Base-by-base conservation (phyloP, 2,329 filamentous ascomycete genomes). In the Blumeriella jaapii region DNA sequence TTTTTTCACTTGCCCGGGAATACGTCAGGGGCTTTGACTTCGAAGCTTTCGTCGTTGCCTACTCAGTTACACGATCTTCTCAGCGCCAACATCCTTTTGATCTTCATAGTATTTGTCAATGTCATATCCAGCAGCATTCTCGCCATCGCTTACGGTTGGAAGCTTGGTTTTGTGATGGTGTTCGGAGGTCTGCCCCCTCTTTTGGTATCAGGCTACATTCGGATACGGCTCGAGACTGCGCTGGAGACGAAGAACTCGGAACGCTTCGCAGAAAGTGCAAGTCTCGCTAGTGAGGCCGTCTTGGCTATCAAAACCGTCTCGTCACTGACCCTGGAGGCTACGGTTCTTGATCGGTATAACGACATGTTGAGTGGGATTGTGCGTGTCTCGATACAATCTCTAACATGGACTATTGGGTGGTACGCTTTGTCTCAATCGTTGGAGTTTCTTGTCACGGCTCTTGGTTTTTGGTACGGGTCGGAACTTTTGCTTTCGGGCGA, bases 1-100 rank as follows among this genome's bases (percentile, higher is more conserved):
- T 95, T 87, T 58, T 96, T 93, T 50, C 87, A 95, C 57, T 68
- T 68, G 24, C 82, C 91, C 45, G 79, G 87, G 56, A 93, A 95
- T 56, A 84, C 81, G 3, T 78, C 83, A 3, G 87, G 89, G 44
- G 80, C 85, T 0, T 63, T 96, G 49, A 93, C 85, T 0, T 82
- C 81, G 0, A 87, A 91, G 60, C 63, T 94, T 6, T 86, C 86
- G 0, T 93, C 84, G 0, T 78, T 89, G 50, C 67, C 94, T 17
- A 79, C 84, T 55, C 60, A 61, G 1, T 56, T 69, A 2, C 53
- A 64, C 5, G 65, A 68, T 22, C 53, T 70, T 3, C 56, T 68
- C 29, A 59, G 61, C 2, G 50, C 59, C 29, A 69, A 61, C 26
- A 44, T 67, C 5, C 55, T 52, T 2, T 39, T 67, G 5, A 58